Conservation (phyloP, 805 yeast species). For the Saccharomycopsis guyanensis region DNA sequence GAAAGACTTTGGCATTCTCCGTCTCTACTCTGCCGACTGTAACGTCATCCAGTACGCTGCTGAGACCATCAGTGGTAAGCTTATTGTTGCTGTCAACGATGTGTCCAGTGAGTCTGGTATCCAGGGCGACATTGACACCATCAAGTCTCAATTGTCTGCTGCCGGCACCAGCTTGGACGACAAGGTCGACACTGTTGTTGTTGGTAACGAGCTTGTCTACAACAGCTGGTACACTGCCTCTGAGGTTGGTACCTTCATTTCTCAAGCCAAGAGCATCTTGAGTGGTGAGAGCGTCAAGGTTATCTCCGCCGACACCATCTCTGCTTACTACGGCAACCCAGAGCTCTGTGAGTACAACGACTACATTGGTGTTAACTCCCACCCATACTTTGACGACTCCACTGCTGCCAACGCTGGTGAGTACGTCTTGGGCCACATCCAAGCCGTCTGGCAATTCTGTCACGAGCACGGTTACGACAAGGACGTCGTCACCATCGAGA, state of each 20-base stretch:
- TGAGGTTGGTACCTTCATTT: conserved; percentile 40
- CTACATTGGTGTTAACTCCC: conserved; percentile 58
- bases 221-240: conserved; percentile 38
- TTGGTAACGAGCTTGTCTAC: conserved; percentile 61
- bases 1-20: conserved; percentile 40
- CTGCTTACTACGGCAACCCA: conserved; percentile 45
- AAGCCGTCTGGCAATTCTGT: conserved; percentile 16
- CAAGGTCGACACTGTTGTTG: conserved; percentile 36
- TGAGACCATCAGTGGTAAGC: conserved; percentile 37
- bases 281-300: conserved; percentile 41
- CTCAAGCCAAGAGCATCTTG: conserved; percentile 39
- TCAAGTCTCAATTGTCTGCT: conserved; percentile 35
- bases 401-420: conserved; percentile 17
- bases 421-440: conserved; percentile 13
- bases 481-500: conserved; percentile 44
- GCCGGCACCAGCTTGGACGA: conserved; percentile 51
- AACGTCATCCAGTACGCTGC: conserved; percentile 44
- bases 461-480: conserved; percentile 27
- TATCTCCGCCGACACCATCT: conserved; percentile 58
- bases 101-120: conserved; percentile 31
- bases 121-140: conserved; percentile 21
- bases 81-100: conserved; percentile 54
- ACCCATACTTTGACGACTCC: conserved; percentile 41
- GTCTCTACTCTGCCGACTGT: conserved; percentile 61
- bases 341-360: conserved; percentile 49